Base-by-base conservation (phyloP, 2,329 filamentous ascomycete genomes). In the Talaromyces sp. region DNA sequence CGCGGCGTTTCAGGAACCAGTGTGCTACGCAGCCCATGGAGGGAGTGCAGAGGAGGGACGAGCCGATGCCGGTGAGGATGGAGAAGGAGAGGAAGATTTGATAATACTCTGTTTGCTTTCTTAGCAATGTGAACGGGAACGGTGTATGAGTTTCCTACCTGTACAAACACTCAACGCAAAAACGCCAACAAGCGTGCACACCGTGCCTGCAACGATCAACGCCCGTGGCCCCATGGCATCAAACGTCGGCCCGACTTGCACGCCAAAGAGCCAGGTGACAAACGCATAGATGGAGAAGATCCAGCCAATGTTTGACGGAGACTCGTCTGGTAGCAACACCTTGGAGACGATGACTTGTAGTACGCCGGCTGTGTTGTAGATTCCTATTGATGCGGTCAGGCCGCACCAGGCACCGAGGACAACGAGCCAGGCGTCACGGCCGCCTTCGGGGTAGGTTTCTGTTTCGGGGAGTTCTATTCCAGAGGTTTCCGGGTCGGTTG, bases 61-160 rank as follows among this genome's bases (percentile, higher is more conserved):
- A 73, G 0, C 74, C 69, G 1, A 76, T 63, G 0, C 77, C 79
- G 9, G 72, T 75, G 0, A 80, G 64, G 2, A 80, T 63, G 4
- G 73, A 73, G 60, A 73, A 75, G 30, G 72, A 72, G 0, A 80
- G 67, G 10, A 80, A 66, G 64, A 79, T 73, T 33, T 80, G 78
- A 69, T 75, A 80, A n/a, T n/a, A n/a, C n/a, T n/a, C n/a, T n/a
- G n/a, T n/a, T n/a, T n/a, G n/a, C n/a, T n/a, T n/a, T n/a, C n/a
- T n/a, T n/a, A n/a, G n/a, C n/a, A n/a, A n/a, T n/a, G n/a, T n/a
- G n/a, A n/a, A n/a, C n/a, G 33, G 32, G 25, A n/a, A 13, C 39
- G 28, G 17, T 8, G 5, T 13, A 7, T 1, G 47, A 10, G 8
- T 57, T n/a, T 63, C 60, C 47, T 63, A 67, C 65, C 59, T 60